Base-by-base conservation (phyloP, 2,329 filamentous ascomycete genomes). In the Proliferodiscus dingleyae region DNA sequence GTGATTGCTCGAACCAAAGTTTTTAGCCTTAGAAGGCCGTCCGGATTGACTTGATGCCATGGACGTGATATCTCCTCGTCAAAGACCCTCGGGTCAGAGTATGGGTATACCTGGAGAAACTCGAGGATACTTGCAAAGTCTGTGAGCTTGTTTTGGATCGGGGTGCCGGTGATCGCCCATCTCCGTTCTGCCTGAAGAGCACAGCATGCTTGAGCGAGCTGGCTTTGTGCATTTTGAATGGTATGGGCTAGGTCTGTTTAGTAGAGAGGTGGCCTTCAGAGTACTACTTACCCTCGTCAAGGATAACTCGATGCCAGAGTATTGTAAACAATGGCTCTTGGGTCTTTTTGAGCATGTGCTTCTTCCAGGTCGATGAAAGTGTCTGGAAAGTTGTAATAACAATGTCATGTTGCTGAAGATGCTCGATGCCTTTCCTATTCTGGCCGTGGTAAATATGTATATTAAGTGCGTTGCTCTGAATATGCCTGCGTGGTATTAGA, bases 311-410 rank as follows among this genome's bases (percentile, higher is more conserved):
- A 50, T 65, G 69, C 70, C 70, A 75, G 1, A 53, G 51, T 3
- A 71, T 57, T 8, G 61, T 58, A 41, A 66, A 59, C 3, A 73
- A 54, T 0, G 55, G 43, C 19, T 44, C 32, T 4, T 39, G 16
- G 4, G 34, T 28, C 18, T 7, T 5, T 30, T 3, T 4, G 6
- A 19, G 21, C n/a, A 18, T 18, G n/a, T 18, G 32, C n/a, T 43
- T 47, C 18, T 41, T 44, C 42, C 42, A 48, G 11, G 41, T 42
- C 1, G 64, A 55, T 6, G 67, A 59, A 0, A 75, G 54, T 0
- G 71, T 75, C 19, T 69, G 65, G 47, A 74, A 76, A 0, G 72
- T 75, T 2, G 73, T 72, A 2, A 75, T 52, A 11, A 75, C 66
- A 7, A 75, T 60, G 41, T 72, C 68, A 2, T 58, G 49, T 3